A percentile compares a stretch with the other conserved stretches of the same genome.
Conservation (phyloP, 129 eudicot genomes). For the Gnaphalium uliginosum region DNA sequence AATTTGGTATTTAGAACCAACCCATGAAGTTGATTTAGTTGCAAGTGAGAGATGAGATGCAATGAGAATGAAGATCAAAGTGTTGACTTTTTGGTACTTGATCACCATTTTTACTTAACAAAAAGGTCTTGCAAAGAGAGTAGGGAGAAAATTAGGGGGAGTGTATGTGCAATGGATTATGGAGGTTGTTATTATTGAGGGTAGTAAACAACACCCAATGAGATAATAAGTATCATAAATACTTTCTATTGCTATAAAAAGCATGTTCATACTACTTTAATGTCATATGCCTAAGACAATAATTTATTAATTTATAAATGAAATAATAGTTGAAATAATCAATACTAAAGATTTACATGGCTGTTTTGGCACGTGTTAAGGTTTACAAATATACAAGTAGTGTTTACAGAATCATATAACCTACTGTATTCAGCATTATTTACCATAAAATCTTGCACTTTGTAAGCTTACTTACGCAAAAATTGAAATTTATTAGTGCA, state of each 20-base stretch:
- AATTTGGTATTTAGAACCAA: slow-evolving; percentile 72
- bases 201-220: not conserved
- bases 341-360: too few species aligned
- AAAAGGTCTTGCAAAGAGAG: not conserved
- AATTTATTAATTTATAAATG: too few species aligned
- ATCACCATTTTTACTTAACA: slow-evolving; percentile 19
- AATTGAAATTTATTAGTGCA: too few species aligned
- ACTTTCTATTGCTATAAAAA: not conserved
- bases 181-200: slow-evolving; percentile 24
- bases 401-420: too few species aligned
- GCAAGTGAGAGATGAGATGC: slow-evolving; percentile 21
- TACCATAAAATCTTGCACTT: too few species aligned
- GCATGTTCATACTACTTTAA: not conserved
- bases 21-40: slow-evolving; percentile 45
- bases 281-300: not conserved
- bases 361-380: too few species aligned
- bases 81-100: slow-evolving; percentile 28
- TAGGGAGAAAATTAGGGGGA: not conserved
- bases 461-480: too few species aligned
- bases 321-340: too few species aligned
- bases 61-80: slow-evolving; percentile 28
- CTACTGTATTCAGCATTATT: too few species aligned
- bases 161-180: not conserved
- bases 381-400: too few species aligned
- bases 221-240: not conserved